Evolutionary conservation across 352 stramenopile genomes (phyloP), one percentile per base, ranked within the genome.

Genomic region (Thraustochytrium sp.): DNA sequence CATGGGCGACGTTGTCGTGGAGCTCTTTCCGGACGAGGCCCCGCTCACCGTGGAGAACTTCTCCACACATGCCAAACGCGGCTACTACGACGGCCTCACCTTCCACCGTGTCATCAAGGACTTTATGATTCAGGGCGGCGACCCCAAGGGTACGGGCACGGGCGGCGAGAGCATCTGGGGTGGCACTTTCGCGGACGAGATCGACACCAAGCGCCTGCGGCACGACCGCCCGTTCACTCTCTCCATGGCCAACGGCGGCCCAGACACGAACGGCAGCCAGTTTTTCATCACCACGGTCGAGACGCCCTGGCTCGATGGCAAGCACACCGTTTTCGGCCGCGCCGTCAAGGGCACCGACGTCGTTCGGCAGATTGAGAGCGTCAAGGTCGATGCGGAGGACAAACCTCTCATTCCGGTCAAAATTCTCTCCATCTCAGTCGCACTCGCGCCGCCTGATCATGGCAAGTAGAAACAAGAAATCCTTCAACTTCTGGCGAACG

Each of bases 71-170:
- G 92, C 94, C 4, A 90, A 93, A 82, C 95, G 95, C 42, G 95
- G 96, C 2, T 99, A 99, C 90, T 99, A 99, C 86, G 96, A 99
- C 88, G 96, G 97, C 85, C 88, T 98, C 11, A 94, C 99, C 73
- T 99, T 99, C 87, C 97, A 99, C 89, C 94, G 97, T 68, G 94
- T 99, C 75, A 99, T 99, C 87, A 98, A 98, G 87, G 96, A 95
- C 63, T 99, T 99, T 85, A 99, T 99, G 96, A 89, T 99, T 49
- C 96, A 99, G 90, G 93, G 90, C 0, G 93, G 93, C 2, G 85
- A 88, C 62, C 86, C 86, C 11, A 54, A 88, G 38, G 83, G 82
- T 3, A 61, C 84, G 26, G 91, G 91, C 53, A 95, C 91, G 0
- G 91, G 91, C 34, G 91, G 91, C 44, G 91, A 95, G 85, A 92